These are phyloP conservation scores for Blastomyces emzantsi DNA, from an alignment of 2,329 filamentous ascomycete species.

Conservation along the genomic window DNA sequence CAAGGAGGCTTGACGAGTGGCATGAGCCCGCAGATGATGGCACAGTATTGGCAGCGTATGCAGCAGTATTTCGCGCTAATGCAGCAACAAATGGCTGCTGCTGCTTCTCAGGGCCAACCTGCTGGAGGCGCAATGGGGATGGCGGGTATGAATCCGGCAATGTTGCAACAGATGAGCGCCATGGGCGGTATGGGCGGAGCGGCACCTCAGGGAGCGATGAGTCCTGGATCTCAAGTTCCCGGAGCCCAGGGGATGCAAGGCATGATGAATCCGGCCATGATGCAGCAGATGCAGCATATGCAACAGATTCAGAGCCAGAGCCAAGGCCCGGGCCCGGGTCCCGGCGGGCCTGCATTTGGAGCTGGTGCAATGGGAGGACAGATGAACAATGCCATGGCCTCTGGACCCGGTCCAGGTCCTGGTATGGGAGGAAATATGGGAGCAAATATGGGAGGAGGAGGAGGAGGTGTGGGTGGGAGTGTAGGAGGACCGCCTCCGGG, in stretches of 20 bases:
- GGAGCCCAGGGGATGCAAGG: constrained; percentile 49
- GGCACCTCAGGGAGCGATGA: constrained; percentile 29
- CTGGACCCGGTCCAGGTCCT: constrained; percentile 18
- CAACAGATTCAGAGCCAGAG: constrained; percentile 59
- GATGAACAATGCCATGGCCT: constrained; percentile 27
- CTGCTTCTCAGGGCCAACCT: constrained; percentile 35
- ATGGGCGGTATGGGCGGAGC: constrained; percentile 48
- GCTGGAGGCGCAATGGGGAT: constrained; percentile 46
- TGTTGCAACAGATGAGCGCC: constrained; percentile 67
- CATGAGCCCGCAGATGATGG: constrained; percentile 96
- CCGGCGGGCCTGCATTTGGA: constrained; percentile 33
- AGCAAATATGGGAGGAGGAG: neutral
- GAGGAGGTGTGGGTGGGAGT: constrained; percentile 16
- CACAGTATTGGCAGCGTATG: constrained; percentile 97
- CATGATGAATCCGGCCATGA: constrained; percentile 63
- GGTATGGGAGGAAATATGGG: constrained; percentile 27
- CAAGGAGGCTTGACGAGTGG: constrained; percentile 42
- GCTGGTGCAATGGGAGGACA: constrained; percentile 31
- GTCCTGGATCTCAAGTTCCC: constrained; percentile 29
- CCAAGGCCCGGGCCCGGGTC: constrained; percentile 17
- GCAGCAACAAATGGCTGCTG: constrained; percentile 74
- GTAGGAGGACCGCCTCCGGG: constrained; percentile 21
- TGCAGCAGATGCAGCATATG: constrained; percentile 63
- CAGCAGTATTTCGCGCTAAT: constrained; percentile 94
- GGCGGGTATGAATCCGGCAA: constrained; percentile 61